A percentile compares a stretch with the other conserved stretches of the same genome.
These are phyloP conservation scores for Termitomyces bulborhizus DNA, from an alignment of 768 basidiomycete genomes.

Conservation along the genomic window DNA sequence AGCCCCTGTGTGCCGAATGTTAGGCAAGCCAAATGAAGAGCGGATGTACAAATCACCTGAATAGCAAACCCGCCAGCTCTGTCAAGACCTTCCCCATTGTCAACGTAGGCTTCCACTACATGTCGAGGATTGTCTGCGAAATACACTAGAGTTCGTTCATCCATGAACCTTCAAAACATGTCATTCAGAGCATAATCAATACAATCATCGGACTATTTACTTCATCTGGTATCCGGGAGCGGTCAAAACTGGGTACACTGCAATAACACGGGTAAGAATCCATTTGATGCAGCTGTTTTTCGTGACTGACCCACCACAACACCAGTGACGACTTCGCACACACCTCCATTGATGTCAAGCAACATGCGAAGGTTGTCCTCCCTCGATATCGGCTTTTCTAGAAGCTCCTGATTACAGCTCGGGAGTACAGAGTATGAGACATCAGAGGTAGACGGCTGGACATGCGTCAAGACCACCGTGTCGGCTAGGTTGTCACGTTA, in stretches of 20 bases:
- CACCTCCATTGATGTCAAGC: conserved; percentile 75
- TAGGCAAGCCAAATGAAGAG: neutral
- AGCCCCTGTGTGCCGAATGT: conserved; percentile 46
- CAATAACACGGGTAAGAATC: neutral
- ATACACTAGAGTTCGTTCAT: conserved; percentile 75
- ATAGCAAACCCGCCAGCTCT: conserved; percentile 94
- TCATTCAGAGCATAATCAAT: neutral
- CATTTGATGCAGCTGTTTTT: neutral
- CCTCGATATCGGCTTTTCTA: conserved; percentile 83
- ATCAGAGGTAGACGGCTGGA: conserved; percentile 53
- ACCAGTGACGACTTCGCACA: conserved; percentile 92
- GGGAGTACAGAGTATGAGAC: conserved; percentile 49
- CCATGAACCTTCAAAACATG: conserved; percentile 52
- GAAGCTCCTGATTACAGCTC: conserved; percentile 55
- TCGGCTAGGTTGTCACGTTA: conserved; percentile 53
- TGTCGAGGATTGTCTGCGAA: conserved; percentile 59
- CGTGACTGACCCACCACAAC: conserved; percentile 63
- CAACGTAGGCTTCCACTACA: conserved; percentile 72
- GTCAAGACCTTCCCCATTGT: conserved; percentile 79
- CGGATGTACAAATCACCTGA: conserved; percentile 48
- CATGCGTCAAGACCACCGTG: conserved; percentile 87
- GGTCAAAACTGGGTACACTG: conserved; percentile 70
- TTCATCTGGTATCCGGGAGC: conserved; percentile 66
- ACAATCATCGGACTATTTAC: conserved; percentile 6
- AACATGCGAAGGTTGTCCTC: conserved; percentile 86